These are phyloP conservation scores for Pseudozyma tsukubaensis DNA, from an alignment of 1,284 basidiomycete genomes.

Conservation along the genomic window DNA sequence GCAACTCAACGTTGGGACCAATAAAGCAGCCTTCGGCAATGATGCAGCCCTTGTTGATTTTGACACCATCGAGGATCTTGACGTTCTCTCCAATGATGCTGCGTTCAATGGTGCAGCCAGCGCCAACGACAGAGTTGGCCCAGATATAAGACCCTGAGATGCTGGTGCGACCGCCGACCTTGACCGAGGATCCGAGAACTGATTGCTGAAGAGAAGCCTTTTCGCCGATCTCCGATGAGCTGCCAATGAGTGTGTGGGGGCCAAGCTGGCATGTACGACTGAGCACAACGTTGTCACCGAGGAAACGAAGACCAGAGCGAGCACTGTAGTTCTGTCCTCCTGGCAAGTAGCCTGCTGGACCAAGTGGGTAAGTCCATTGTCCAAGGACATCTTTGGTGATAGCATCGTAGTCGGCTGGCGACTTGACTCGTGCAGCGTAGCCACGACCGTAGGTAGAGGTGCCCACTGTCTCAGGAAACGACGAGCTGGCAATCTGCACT, in stretches of 20 bases:
- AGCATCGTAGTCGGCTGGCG: slow-evolving; percentile 61
- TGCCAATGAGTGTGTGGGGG: slow-evolving; percentile 49
- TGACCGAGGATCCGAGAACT: slow-evolving; percentile 80
- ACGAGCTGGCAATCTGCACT: slow-evolving; percentile 67
- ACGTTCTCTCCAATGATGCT: slow-evolving; percentile 78
- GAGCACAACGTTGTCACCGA: slow-evolving; percentile 50
- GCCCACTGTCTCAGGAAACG: slow-evolving; percentile 75
- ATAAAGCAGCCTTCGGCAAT: slow-evolving; percentile 65
- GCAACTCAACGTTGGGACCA: slow-evolving; percentile 73
- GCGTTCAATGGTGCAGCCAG: slow-evolving; percentile 77
- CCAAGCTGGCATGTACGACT: slow-evolving; percentile 52
- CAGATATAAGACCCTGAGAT: slow-evolving; percentile 60
- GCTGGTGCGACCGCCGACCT: slow-evolving; percentile 72
- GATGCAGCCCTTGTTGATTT: slow-evolving; percentile 72
- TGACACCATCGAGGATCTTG: slow-evolving; percentile 76
- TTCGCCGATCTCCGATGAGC: slow-evolving; percentile 69
- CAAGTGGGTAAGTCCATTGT: slow-evolving; percentile 92
- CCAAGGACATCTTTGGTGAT: slow-evolving; percentile 83
- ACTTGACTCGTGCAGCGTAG: slow-evolving; percentile 61
- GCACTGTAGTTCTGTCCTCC: slow-evolving; percentile 71
- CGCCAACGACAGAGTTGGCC: slow-evolving; percentile 71
- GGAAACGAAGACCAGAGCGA: slow-evolving; percentile 45
- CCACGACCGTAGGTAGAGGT: slow-evolving; percentile 84
- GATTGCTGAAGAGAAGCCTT: slow-evolving; percentile 77
- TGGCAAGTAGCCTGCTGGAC: slow-evolving; percentile 91